Percentiles rank a stretch among this genome's conserved stretches.
Conservation (phyloP, 2,329 filamentous ascomycete species). For the Mycocentrospora acerina region DNA sequence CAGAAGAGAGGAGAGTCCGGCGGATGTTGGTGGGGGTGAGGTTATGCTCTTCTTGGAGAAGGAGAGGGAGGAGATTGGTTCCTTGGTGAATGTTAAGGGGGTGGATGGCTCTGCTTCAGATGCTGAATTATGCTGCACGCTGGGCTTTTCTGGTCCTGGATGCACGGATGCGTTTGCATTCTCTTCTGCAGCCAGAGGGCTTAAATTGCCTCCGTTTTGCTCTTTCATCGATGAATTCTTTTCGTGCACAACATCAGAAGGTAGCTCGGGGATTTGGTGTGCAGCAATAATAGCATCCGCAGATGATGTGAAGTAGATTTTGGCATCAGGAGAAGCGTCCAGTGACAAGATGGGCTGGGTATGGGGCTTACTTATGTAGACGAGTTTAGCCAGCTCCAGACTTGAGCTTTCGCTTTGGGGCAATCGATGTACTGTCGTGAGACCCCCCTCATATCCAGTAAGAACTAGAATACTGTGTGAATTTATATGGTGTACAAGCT, state of each 20-base stretch:
- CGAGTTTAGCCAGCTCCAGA: slow-evolving; percentile 44
- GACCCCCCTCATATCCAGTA: slow-evolving; percentile 84
- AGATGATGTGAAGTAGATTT: slow-evolving; percentile 74
- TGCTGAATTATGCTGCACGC: neutral
- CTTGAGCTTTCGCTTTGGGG: slow-evolving; percentile 29
- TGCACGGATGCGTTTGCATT: neutral
- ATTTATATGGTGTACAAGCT: slow-evolving; percentile 26
- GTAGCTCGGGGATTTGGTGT: slow-evolving; percentile 62
- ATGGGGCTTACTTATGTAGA: slow-evolving; percentile 70
- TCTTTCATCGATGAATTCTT: neutral
- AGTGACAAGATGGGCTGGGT: slow-evolving; percentile 77
- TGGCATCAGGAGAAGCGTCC: slow-evolving; percentile 38
- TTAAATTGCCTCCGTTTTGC: neutral
- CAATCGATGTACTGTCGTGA: slow-evolving; percentile 65
- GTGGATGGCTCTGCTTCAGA: neutral
- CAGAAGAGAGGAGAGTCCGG: slow-evolving; percentile 31
- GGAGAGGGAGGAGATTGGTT: slow-evolving; percentile 4
- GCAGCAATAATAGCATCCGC: slow-evolving; percentile 79
- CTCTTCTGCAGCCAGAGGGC: neutral
- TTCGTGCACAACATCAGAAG: slow-evolving; percentile 1
- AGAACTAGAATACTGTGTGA: slow-evolving; percentile 60
- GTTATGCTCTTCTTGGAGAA: slow-evolving; percentile 21
- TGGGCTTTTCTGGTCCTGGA: neutral
- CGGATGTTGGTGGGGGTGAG: slow-evolving; percentile 3
- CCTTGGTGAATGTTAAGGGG: slow-evolving; percentile 2